These are phyloP conservation scores for Auriscalpium microsporum DNA, from an alignment of 768 basidiomycete species.

Conservation along the genomic window DNA sequence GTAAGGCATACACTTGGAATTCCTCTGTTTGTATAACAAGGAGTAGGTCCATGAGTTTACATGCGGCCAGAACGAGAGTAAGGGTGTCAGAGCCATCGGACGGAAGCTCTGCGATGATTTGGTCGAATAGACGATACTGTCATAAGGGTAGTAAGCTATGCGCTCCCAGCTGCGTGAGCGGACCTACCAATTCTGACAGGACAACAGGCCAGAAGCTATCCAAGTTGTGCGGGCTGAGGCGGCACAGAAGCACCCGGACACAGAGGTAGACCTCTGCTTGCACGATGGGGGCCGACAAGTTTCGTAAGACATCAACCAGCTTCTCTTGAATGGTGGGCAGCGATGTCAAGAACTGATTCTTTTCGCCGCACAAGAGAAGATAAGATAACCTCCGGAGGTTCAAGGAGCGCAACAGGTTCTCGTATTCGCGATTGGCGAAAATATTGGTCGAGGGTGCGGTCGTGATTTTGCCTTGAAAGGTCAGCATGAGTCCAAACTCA, in stretches of 20 bases:
- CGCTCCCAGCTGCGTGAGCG: not conserved
- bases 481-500: conserved; percentile 17
- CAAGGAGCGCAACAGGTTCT: conserved; percentile 79
- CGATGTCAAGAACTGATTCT: conserved; percentile 84
- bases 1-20: conserved; percentile 75
- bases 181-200: conserved; percentile 76
- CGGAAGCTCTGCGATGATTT: conserved; percentile 60
- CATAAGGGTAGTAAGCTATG: not conserved
- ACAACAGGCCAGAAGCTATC: conserved; percentile 97
- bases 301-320: conserved; percentile 85
- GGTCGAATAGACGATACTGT: conserved; percentile 87
- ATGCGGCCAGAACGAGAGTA: conserved; percentile 74
- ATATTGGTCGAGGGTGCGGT: conserved; percentile 90
- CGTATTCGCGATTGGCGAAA: conserved; percentile 91
- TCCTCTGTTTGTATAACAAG: conserved; percentile 92
- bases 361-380: conserved; percentile 77
- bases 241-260: conserved; percentile 82
- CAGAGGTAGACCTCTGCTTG: conserved; percentile 94
- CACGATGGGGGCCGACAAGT: conserved; percentile 70
- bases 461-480: conserved; percentile 57
- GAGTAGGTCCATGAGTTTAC: conserved; percentile 92
- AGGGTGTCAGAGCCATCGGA: conserved; percentile 81
- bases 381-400: conserved; percentile 85
- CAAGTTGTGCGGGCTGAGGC: conserved; percentile 84
- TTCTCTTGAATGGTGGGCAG: conserved; percentile 95